These are phyloP conservation scores for Lippia alba DNA, from an alignment of 305 asterid genomes.

Conservation along the genomic window DNA sequence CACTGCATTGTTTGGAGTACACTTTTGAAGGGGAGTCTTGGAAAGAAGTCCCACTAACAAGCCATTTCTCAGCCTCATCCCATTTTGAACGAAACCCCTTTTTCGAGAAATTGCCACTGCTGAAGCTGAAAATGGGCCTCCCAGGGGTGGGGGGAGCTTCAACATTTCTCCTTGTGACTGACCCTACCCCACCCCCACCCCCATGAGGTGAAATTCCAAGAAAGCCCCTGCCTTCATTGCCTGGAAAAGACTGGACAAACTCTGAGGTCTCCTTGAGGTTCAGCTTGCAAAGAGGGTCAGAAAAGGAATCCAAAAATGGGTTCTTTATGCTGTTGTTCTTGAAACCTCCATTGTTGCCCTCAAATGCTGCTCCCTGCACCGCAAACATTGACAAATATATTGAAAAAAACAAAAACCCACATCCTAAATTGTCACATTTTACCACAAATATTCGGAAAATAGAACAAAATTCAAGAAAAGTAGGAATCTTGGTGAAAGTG, in stretches of 20 bases:
- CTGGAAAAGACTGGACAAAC: conserved; percentile 78
- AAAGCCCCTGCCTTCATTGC: conserved; percentile 42
- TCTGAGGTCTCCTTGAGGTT: conserved; percentile 84
- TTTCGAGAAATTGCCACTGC: conserved; percentile 65
- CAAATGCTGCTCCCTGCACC: conserved; percentile 57
- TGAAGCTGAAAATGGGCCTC: conserved; percentile 92
- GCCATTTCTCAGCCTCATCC: conserved; percentile 99
- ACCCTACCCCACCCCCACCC: conserved; percentile 32
- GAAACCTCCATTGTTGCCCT: conserved; percentile 43
- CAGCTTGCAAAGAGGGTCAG: conserved; percentile 83
- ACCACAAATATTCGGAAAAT: neutral
- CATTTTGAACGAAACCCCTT: conserved; percentile 84
- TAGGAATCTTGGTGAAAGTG: neutral
- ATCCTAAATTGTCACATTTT: neutral
- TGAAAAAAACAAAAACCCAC: neutral
- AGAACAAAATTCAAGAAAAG: neutral
- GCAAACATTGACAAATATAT: conserved; percentile 24
- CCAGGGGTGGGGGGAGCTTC: conserved; percentile 96
- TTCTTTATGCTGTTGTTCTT: conserved; percentile 45
- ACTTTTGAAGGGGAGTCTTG: conserved; percentile 64
- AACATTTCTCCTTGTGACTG: conserved; percentile 53
- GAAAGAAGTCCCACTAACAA: conserved; percentile 64
- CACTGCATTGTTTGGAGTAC: conserved; percentile 59
- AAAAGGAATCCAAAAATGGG: conserved; percentile 67
- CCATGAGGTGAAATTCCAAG: conserved; percentile 53